Evolutionary conservation across 2,329 filamentous ascomycete species (phyloP).

Genomic region (Penicillium griseofulvum): DNA sequence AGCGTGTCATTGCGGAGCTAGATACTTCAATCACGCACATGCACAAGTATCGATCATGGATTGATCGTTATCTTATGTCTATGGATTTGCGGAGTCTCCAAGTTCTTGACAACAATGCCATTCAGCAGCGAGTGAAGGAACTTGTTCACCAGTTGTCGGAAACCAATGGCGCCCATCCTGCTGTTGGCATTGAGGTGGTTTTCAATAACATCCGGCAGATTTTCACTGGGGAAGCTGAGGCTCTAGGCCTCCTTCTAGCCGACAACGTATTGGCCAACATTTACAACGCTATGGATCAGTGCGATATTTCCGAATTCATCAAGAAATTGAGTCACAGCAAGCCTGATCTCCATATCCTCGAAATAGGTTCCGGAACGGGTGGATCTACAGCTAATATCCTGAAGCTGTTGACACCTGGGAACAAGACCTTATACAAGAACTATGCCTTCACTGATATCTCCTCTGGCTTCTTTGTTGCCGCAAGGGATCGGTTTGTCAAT

Average conservation of each 20-base stretch:
- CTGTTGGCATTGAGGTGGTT: slow-evolving; percentile 5
- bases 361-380: slow-evolving; percentile 32
- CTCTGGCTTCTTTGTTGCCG: slow-evolving; percentile 27
- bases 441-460: slow-evolving; percentile 35
- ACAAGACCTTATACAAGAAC: slow-evolving; percentile 15
- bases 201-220: slow-evolving; percentile 8
- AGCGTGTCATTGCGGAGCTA: not conserved
- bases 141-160: not conserved
- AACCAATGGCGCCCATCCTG: not conserved
- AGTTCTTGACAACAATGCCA: not conserved
- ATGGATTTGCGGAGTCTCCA: slow-evolving; percentile 1
- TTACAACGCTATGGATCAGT: slow-evolving; percentile 9
- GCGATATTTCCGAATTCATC: slow-evolving; percentile 12
- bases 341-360: slow-evolving; percentile 23
- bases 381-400: slow-evolving; percentile 23
- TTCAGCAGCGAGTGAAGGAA: slow-evolving; percentile 1
- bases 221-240: slow-evolving; percentile 13
- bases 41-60: slow-evolving; percentile 13
- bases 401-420: slow-evolving; percentile 2
- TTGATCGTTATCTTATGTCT: slow-evolving; percentile 2
- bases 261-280: slow-evolving; percentile 13
- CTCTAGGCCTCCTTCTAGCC: slow-evolving; percentile 19
- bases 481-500: slow-evolving; percentile 21
- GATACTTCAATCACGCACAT: slow-evolving; percentile 8
- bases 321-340: slow-evolving; percentile 22